Conservation (phyloP, 164 flowering plant genomes). For the Houttuynia cordata region DNA sequence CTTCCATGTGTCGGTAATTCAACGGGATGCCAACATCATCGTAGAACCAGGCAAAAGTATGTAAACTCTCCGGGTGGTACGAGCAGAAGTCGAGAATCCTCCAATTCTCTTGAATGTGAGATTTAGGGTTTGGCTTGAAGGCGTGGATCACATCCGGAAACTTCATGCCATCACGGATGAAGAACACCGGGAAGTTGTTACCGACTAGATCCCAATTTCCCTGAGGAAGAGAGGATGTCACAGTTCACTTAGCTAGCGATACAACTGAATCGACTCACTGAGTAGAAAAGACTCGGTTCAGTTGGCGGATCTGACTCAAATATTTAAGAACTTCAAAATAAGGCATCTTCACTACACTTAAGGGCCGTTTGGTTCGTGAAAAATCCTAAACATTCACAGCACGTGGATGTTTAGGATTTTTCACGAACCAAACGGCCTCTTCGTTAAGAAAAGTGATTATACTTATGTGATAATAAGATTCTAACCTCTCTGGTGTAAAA, state of each 20-base stretch:
- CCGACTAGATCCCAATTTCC: conserved; percentile 64
- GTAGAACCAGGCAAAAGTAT: conserved; percentile 60
- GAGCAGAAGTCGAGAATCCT: conserved; percentile 54
- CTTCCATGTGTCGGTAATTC: conserved; percentile 88
- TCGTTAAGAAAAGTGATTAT: not conserved
- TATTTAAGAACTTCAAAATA: too few relatives aligned
- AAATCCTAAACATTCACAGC: too few relatives aligned
- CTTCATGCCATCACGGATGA: conserved; percentile 57
- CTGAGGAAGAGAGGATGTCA: conserved; percentile 10
- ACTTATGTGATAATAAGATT: not conserved
- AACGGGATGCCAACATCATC: conserved; percentile 77
- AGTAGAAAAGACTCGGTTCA: too few relatives aligned
- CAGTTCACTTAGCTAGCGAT: not conserved
- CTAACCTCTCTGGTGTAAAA: conserved; percentile 76
- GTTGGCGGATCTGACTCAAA: too few relatives aligned
- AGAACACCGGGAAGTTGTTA: conserved; percentile 64
- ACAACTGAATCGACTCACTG: too few relatives aligned
- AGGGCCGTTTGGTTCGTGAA: too few relatives aligned
- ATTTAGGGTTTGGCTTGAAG: conserved; percentile 59
- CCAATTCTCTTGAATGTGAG: conserved; percentile 67
- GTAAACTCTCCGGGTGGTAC: conserved; percentile 64
- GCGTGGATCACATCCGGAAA: conserved; percentile 69
- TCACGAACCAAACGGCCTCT: too few relatives aligned
- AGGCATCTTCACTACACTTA: too few relatives aligned
- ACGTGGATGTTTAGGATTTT: too few relatives aligned